phyloP scores from a whole-genome alignment of 2,329 filamentous ascomycete species.

The Sclerotinia trifoliorum region DNA sequence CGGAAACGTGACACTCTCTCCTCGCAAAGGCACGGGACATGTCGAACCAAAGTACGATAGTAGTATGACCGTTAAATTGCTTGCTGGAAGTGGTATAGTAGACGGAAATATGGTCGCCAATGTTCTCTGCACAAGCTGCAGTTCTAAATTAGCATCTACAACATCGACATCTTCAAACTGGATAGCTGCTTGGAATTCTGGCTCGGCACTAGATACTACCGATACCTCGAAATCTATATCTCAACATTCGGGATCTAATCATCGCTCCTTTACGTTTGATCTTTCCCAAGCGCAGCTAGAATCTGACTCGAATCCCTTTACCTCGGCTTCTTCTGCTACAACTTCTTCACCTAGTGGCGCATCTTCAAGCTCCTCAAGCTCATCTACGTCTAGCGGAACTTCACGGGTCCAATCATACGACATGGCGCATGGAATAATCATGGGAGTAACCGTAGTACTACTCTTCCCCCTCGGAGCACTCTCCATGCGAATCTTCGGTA shows the following conservation, averaged over 20 bases:
- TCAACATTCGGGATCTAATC: constrained; percentile 27
- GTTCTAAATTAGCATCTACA: constrained; percentile 22
- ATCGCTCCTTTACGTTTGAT: constrained; percentile 32
- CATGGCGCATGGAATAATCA: constrained; percentile 56
- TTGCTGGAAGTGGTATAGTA: constrained; percentile 51
- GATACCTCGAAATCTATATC: constrained; percentile 26
- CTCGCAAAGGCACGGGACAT: constrained; percentile 47
- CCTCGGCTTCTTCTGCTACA: constrained; percentile 21
- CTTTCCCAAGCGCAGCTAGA: constrained; percentile 32
- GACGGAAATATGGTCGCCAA: constrained; percentile 57
- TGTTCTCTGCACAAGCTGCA: constrained; percentile 47
- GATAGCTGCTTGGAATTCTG: constrained; percentile 37
- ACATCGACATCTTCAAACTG: constrained; percentile 31
- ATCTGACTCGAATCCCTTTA: constrained; percentile 34
- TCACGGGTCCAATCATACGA: constrained; percentile 25
- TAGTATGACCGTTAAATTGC: constrained; percentile 45
- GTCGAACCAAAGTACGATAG: constrained; percentile 46
- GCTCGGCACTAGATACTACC: constrained; percentile 30
- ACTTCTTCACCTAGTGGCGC: constrained; percentile 19
- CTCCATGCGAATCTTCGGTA: constrained; percentile 58
- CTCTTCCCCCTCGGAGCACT: constrained; percentile 61
- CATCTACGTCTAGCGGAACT: neutral
- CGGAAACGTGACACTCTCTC: constrained; percentile 56
- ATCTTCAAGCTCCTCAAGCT: neutral
- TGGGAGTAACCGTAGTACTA: constrained; percentile 58